These are phyloP conservation scores for Fusarium sororula DNA, from an alignment of 2,329 filamentous ascomycete genomes.

Conservation along the genomic window DNA sequence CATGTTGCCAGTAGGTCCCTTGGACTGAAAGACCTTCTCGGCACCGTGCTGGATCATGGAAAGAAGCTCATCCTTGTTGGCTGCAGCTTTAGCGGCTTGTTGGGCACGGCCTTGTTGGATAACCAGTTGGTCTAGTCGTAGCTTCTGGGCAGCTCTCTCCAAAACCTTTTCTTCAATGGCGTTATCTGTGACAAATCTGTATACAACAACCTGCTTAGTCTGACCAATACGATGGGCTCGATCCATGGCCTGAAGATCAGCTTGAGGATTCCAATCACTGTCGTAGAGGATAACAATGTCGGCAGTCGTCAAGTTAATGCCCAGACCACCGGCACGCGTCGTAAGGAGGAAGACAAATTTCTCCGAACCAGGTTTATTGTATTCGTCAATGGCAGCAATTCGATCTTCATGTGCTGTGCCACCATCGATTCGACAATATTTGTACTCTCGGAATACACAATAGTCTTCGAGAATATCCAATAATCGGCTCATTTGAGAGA, in stretches of 20 bases:
- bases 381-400: conserved; percentile 96
- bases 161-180: conserved; percentile 98
- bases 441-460: conserved; percentile 92
- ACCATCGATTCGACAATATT: conserved; percentile 97
- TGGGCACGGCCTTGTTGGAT: conserved; percentile 98
- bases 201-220: conserved; percentile 97
- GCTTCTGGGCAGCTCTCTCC: conserved; percentile 94
- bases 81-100: conserved; percentile 86
- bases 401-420: conserved; percentile 97
- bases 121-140: conserved; percentile 94
- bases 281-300: conserved; percentile 98
- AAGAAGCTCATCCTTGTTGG: conserved; percentile 94
- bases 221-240: conserved; percentile 98
- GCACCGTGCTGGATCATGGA: conserved; percentile 99
- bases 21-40: conserved; percentile 87
- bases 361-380: conserved; percentile 94
- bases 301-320: conserved; percentile 94
- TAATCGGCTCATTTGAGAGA: conserved; percentile 98
- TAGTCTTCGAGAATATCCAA: conserved; percentile 98
- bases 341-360: conserved; percentile 97
- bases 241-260: conserved; percentile 98
- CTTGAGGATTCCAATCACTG: conserved; percentile 98
- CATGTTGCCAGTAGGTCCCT: conserved; percentile 70
- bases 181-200: conserved; percentile 96
- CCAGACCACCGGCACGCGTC: conserved; percentile 92